Percentiles rank a stretch among this genome's conserved stretches.
Conservation (phyloP, 306 rosid genomes). For the Boehmeria nivea region DNA sequence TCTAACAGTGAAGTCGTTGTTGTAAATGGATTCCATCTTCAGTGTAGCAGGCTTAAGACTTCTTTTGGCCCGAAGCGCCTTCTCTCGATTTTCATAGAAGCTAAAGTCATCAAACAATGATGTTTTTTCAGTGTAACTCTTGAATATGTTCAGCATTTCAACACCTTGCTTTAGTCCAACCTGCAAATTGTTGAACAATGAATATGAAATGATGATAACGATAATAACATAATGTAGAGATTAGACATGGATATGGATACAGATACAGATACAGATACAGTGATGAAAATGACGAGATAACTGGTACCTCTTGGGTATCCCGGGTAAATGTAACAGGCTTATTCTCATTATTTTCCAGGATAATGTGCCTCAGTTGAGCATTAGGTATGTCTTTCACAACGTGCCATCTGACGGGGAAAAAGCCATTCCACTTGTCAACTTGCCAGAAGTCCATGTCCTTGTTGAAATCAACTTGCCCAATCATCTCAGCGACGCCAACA, state of each 20-base stretch:
- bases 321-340: slow-evolving; percentile 61
- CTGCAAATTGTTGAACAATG: slow-evolving; percentile 21
- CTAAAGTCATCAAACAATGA: slow-evolving; percentile 68
- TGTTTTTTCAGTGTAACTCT: slow-evolving; percentile 39
- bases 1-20: slow-evolving; percentile 32
- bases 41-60: slow-evolving; percentile 29
- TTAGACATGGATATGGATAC: no score
- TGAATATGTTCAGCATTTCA: slow-evolving; percentile 71
- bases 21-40: slow-evolving; percentile 27
- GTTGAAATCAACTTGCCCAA: slow-evolving; percentile 63
- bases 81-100: slow-evolving; percentile 61
- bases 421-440: slow-evolving; percentile 68
- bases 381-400: slow-evolving; percentile 74
- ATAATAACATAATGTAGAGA: no score
- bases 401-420: slow-evolving; percentile 84
- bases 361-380: slow-evolving; percentile 53
- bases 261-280: no score
- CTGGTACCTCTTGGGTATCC: slow-evolving; percentile 85
- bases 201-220: no score
- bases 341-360: slow-evolving; percentile 62
- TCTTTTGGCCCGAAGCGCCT: slow-evolving; percentile 29
- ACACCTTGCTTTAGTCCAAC: slow-evolving; percentile 63
- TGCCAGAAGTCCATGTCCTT: slow-evolving; percentile 83
- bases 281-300: not conserved
- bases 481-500: slow-evolving; percentile 83